A percentile compares a stretch with the other conserved stretches of the same genome.
phyloP scores from a whole-genome alignment of 768 basidiomycete genomes.

The Psilocybe sp. region DNA sequence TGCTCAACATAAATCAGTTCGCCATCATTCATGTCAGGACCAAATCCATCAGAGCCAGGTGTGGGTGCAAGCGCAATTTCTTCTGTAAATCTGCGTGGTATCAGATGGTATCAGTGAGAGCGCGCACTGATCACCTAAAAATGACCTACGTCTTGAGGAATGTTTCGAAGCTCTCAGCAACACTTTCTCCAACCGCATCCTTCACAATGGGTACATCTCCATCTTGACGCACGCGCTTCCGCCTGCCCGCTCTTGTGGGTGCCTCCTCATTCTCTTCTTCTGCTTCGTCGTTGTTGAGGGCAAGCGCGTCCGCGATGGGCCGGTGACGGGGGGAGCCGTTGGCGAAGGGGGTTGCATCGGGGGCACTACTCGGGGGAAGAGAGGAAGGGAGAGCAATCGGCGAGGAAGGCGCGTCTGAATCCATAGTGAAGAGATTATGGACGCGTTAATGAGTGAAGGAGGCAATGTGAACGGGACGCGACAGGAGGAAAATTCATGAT shows the following conservation, averaged over 20 bases:
- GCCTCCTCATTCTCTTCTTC: slow-evolving; percentile 39
- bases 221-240: slow-evolving; percentile 49
- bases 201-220: slow-evolving; percentile 83
- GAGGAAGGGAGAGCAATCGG: slow-evolving; percentile 53
- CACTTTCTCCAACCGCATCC: slow-evolving; percentile 94
- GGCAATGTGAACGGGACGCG: slow-evolving; percentile 25
- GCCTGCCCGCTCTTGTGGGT: slow-evolving; percentile 30
- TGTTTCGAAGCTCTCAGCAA: slow-evolving; percentile 86
- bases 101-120: slow-evolving; percentile 5
- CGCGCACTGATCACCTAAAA: neutral
- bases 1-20: slow-evolving; percentile 87
- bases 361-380: slow-evolving; percentile 46
- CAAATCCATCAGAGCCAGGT: slow-evolving; percentile 70
- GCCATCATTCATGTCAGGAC: slow-evolving; percentile 52
- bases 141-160: slow-evolving; percentile 84
- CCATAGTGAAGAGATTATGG: slow-evolving; percentile 37
- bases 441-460: slow-evolving; percentile 5
- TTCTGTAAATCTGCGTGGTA: slow-evolving; percentile 69
- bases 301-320: slow-evolving; percentile 49
- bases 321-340: slow-evolving; percentile 35
- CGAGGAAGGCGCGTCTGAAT: slow-evolving; percentile 51
- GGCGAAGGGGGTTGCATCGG: slow-evolving; percentile 33
- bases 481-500: slow-evolving; percentile 27
- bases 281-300: slow-evolving; percentile 55
- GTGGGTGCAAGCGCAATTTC: slow-evolving; percentile 77